Percentiles rank a stretch among this genome's conserved stretches.
These are phyloP conservation scores for Sporothrix dimorphospora DNA, from an alignment of 2,329 filamentous ascomycete genomes.

Conservation along the genomic window DNA sequence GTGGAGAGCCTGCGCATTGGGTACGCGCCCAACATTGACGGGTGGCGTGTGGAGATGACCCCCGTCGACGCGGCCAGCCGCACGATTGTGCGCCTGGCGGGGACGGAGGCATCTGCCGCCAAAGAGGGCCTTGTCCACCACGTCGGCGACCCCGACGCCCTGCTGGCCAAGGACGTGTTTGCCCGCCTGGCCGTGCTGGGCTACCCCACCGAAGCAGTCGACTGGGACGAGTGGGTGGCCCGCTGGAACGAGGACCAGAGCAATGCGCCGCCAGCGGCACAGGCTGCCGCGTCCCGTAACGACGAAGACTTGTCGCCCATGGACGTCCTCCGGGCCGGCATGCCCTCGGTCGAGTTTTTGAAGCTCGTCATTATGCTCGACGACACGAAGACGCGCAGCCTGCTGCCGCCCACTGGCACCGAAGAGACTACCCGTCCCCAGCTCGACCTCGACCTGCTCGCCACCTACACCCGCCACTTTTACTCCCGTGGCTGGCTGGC, in stretches of 20 bases:
- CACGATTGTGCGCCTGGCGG: slow-evolving; percentile 67
- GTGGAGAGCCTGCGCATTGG: slow-evolving; percentile 77
- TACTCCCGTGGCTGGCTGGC: slow-evolving; percentile 78
- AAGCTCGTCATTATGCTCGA: slow-evolving; percentile 73
- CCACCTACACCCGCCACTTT: slow-evolving; percentile 80
- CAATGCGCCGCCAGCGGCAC: slow-evolving; percentile 45
- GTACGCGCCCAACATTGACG: slow-evolving; percentile 68
- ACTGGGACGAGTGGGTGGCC: slow-evolving; percentile 74
- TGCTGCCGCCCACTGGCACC: slow-evolving; percentile 44
- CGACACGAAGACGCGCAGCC: slow-evolving; percentile 67
- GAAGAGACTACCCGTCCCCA: slow-evolving; percentile 52
- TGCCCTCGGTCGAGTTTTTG: slow-evolving; percentile 75
- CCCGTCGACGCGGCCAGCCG: slow-evolving; percentile 80
- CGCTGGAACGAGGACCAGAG: slow-evolving; percentile 69
- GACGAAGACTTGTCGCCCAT: slow-evolving; percentile 75
- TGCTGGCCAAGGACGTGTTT: slow-evolving; percentile 69
- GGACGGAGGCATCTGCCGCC: slow-evolving; percentile 42
- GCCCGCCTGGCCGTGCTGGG: slow-evolving; percentile 66
- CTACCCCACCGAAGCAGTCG: slow-evolving; percentile 67
- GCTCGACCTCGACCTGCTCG: slow-evolving; percentile 70
- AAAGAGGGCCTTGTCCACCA: slow-evolving; percentile 69
- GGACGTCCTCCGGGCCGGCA: slow-evolving; percentile 77
- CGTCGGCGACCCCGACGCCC: slow-evolving; percentile 71
- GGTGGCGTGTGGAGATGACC: slow-evolving; percentile 82
- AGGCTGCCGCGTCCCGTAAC: neutral